Evolutionary conservation across 805 yeast genomes (phyloP).

Genomic region (Myxozyma udenii): DNA sequence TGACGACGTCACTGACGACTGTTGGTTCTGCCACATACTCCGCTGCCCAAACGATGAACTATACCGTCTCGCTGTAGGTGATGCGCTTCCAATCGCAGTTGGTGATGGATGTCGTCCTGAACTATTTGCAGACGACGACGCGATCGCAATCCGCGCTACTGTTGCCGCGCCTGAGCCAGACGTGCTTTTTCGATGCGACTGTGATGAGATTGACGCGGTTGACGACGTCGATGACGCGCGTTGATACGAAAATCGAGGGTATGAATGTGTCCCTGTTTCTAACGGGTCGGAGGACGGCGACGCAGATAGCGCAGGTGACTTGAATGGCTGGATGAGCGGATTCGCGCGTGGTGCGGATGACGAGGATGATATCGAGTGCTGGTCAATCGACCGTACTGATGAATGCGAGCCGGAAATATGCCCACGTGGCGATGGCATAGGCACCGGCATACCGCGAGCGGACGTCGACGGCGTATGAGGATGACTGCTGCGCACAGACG

Average conservation of each 20-base stretch:
- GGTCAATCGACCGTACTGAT: conserved; percentile 1
- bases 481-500: not conserved
- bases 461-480: not conserved
- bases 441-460: not conserved
- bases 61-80: conserved; percentile 10
- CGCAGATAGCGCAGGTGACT: conserved; percentile 56
- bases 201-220: not conserved
- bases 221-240: conserved; percentile 14
- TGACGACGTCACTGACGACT: not conserved
- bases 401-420: conserved; percentile 1
- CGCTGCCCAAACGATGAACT: conserved; percentile 24
- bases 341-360: not conserved
- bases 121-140: not conserved
- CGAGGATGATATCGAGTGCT: not conserved
- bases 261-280: conserved; percentile 18
- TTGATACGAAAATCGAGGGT: conserved; percentile 46
- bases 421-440: not conserved
- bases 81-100: not conserved
- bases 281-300: conserved; percentile 36
- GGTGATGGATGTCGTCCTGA: not conserved
- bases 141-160: not conserved
- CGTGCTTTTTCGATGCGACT: not conserved
- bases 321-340: conserved; percentile 56
- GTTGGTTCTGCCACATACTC: conserved; percentile 7
- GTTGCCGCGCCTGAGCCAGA: conserved; percentile 22